phyloP scores from a whole-genome alignment of 805 yeast species.

The Lachancea fermentati region DNA sequence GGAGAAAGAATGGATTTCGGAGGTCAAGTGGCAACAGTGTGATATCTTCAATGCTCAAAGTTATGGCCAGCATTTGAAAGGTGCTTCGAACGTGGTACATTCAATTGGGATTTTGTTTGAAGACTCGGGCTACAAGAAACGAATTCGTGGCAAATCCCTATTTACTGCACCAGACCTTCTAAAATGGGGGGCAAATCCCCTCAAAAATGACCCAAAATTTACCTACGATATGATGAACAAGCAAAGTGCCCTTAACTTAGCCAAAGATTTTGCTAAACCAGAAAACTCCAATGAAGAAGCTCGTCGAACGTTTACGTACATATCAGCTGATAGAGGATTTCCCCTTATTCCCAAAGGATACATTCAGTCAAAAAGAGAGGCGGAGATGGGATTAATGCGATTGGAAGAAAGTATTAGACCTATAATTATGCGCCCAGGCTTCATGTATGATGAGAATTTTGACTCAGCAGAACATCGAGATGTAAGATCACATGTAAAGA shows the following conservation, averaged over 20 bases:
- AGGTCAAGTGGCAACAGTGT: slow-evolving; percentile 63
- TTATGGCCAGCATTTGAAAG: slow-evolving; percentile 42
- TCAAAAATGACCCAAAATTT: slow-evolving; percentile 33
- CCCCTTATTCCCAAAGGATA: slow-evolving; percentile 69
- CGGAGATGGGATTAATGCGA: slow-evolving; percentile 53
- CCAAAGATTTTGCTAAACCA: slow-evolving; percentile 43
- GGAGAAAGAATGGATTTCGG: slow-evolving; percentile 44
- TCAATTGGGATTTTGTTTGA: slow-evolving; percentile 74
- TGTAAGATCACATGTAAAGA: slow-evolving; percentile 31
- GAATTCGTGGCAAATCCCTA: slow-evolving; percentile 17
- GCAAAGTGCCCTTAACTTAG: slow-evolving; percentile 61
- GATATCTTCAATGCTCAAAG: slow-evolving; percentile 62
- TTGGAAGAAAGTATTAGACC: slow-evolving; percentile 42
- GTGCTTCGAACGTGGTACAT: slow-evolving; percentile 69
- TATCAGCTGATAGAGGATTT: slow-evolving; percentile 72
- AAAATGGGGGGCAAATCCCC: slow-evolving; percentile 56
- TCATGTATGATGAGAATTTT: slow-evolving; percentile 59
- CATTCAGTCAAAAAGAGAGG: slow-evolving; percentile 67
- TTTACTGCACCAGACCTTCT: slow-evolving; percentile 35
- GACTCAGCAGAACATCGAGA: slow-evolving; percentile 28
- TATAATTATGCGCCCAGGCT: slow-evolving; percentile 72
- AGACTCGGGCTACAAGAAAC: slow-evolving; percentile 58
- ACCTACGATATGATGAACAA: slow-evolving; percentile 60
- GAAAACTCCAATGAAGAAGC: slow-evolving; percentile 11
- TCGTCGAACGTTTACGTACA: slow-evolving; percentile 52